Evolutionary conservation across 306 rosid species (phyloP).

Genomic region (Casuarina cunninghamiana): DNA sequence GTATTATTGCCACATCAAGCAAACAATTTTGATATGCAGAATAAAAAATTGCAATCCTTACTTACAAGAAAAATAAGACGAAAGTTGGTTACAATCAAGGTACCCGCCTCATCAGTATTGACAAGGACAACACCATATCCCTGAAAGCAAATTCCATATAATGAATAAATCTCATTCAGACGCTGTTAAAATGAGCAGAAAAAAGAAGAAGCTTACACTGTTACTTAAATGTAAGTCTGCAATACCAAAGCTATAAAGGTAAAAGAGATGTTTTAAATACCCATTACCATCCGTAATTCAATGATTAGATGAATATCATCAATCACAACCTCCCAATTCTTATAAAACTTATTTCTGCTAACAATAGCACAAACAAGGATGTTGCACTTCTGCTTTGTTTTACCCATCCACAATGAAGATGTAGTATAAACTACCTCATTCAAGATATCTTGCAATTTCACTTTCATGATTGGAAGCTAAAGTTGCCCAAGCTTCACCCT

Average conservation of each 20-base stretch:
- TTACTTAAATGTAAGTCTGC: background rate
- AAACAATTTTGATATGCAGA: slow-evolving; percentile 14
- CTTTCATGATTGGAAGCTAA: background rate
- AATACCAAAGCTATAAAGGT: background rate
- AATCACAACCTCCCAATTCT: background rate
- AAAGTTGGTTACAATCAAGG: slow-evolving; percentile 80
- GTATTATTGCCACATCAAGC: slow-evolving; percentile 19
- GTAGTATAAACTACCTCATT: background rate
- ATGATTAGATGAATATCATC: background rate
- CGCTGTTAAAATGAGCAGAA: slow-evolving; percentile 1
- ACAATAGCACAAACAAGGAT: background rate
- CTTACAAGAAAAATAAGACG: slow-evolving; percentile 93
- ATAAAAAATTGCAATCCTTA: slow-evolving; percentile 22
- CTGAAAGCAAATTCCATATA: slow-evolving; percentile 45
- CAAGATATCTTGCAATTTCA: background rate
- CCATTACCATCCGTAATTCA: background rate
- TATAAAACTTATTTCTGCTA: background rate
- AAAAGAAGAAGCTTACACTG: background rate
- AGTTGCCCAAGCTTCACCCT: background rate
- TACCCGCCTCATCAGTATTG: slow-evolving; percentile 89
- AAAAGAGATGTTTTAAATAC: background rate
- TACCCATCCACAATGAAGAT: background rate
- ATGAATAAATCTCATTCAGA: slow-evolving; percentile 25
- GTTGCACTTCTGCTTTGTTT: background rate
- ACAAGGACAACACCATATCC: slow-evolving; percentile 95